Base-by-base conservation (phyloP, 192 early-diverging fungal species). In the Linnemannia zychae region DNA sequence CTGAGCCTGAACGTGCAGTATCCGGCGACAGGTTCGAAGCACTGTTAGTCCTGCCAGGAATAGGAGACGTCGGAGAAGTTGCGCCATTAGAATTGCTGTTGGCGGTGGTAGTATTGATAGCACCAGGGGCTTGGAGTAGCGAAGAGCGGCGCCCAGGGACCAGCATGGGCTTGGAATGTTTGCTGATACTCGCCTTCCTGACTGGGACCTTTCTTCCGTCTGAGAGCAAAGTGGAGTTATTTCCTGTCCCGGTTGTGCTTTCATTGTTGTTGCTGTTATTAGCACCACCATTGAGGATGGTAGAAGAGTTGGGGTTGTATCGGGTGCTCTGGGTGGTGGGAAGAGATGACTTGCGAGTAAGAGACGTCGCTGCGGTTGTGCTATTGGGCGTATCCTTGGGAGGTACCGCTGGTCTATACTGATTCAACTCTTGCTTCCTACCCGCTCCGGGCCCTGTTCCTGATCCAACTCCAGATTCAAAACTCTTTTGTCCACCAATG, bases 141-240 rank as follows among this genome's bases (percentile, higher is more conserved):
- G 82, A 84, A 0, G 82, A 84, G 6, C 82, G 63, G 20, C 82
- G 38, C 50, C 82, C 82, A 49, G 82, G 82, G 17, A 84, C 72
- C 31, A 84, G 52, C 46, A 53, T 75, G n/a, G 82, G 76, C 44
- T 78, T 78, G 11, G 73, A 31, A 2, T 67, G 44, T 16, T 53
- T 67, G 28, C 48, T 76, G 66, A 70, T 71, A 22, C 72, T 78
- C 18, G 71, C 33, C 71, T 83, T 84, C 49, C 72, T 47, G 9
- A 60, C 44, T 18, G 72, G 66, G 4, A 78, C 49, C 6, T 20
- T 72, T 46, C 66, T 72, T 46, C 50, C 47, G n/a, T 76, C 52
- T 2, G 69, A 49, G 17, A 38, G 31, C 46, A 18, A 9, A 38
- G 53, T 36, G 18, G 73, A 11, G 53, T 36, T 36, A 34, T 22